Conservation (phyloP, 2,329 filamentous ascomycete species). For the Penicillium occitanis region DNA sequence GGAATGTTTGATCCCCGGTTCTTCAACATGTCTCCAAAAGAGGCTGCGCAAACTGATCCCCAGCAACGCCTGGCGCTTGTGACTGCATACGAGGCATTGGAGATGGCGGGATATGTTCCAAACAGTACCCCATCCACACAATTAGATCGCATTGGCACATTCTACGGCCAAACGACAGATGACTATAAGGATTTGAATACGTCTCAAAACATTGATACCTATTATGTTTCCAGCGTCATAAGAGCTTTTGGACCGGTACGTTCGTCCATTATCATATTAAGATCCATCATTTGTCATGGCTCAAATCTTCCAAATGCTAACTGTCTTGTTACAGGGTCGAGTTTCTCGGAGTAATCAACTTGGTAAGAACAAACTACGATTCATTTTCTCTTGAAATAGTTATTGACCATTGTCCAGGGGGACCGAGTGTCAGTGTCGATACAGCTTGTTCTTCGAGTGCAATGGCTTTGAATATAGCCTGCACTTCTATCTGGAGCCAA, state of each 20-base stretch:
- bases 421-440: constrained; percentile 65
- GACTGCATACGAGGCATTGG: constrained; percentile 73
- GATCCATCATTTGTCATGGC: constrained; percentile 60
- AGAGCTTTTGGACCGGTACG: constrained; percentile 39
- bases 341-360: neutral
- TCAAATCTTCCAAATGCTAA: neutral
- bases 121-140: constrained; percentile 66
- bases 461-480: constrained; percentile 56
- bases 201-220: constrained; percentile 65
- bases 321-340: neutral
- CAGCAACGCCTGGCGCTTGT: constrained; percentile 72
- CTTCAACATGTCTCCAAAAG: constrained; percentile 61
- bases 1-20: constrained; percentile 38
- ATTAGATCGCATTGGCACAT: constrained; percentile 63
- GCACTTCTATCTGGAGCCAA: constrained; percentile 69
- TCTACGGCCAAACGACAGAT: constrained; percentile 62
- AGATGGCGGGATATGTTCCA: constrained; percentile 72
- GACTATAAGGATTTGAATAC: constrained; percentile 68
- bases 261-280: too few species aligned
- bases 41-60: constrained; percentile 73
- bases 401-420: constrained; percentile 33
- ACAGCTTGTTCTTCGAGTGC: constrained; percentile 71
- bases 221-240: constrained; percentile 60
- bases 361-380: neutral
- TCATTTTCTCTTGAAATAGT: neutral